Evolutionary conservation across 805 yeast genomes (phyloP).

Genomic region (Candida ulmi): DNA sequence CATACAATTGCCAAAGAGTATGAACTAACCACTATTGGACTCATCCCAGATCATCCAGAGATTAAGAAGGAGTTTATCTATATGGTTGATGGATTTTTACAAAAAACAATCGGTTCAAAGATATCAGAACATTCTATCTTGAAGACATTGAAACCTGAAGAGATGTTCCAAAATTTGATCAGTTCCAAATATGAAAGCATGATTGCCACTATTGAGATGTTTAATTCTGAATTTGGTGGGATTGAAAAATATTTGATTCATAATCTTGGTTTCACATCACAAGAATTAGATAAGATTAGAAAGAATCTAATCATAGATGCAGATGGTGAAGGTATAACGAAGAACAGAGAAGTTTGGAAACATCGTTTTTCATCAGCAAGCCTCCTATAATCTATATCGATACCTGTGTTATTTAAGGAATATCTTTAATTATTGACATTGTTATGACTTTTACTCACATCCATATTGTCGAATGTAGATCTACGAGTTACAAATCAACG

Average conservation of each 20-base stretch:
- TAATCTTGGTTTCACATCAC: conserved; percentile 37
- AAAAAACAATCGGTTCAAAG: conserved; percentile 2
- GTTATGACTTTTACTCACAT: too few species aligned
- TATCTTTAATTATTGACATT: too few species aligned
- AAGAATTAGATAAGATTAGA: conserved; percentile 37
- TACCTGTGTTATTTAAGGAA: too few species aligned
- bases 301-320: conserved; percentile 22
- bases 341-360: conserved; percentile 13
- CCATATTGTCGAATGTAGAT: too few species aligned
- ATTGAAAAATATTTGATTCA: conserved; percentile 41
- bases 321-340: conserved; percentile 12
- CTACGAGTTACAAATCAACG: too few species aligned
- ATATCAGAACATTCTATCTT: background rate
- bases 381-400: conserved; percentile 7
- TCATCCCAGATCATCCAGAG: conserved; percentile 37
- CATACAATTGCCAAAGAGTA: conserved; percentile 69
- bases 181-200: conserved; percentile 66
- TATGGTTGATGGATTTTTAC: conserved; percentile 6
- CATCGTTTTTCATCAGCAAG: conserved; percentile 17
- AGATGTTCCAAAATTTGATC: conserved; percentile 56
- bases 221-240: conserved; percentile 50
- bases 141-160: conserved; percentile 25
- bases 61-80: conserved; percentile 18
- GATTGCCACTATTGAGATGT: conserved; percentile 53
- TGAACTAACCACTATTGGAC: conserved; percentile 65